Evolutionary conservation across 2,329 filamentous ascomycete genomes (phyloP).

Genomic region (Paracamarosporium sp.): DNA sequence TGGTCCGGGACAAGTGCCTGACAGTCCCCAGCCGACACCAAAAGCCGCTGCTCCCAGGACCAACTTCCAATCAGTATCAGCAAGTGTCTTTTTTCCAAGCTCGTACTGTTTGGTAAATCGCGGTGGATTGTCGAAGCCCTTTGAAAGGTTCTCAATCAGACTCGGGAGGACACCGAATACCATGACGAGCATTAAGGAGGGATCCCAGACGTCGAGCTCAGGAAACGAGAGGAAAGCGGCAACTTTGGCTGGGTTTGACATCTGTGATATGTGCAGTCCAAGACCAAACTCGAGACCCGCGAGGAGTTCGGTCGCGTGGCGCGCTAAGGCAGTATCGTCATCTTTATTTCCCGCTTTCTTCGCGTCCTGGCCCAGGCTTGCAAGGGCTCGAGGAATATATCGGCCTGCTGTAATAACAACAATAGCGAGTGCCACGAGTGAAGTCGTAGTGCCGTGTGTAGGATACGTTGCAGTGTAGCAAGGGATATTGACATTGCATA

Average conservation of each 20-base stretch:
- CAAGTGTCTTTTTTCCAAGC: constrained; percentile 53
- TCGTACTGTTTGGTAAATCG: constrained; percentile 51
- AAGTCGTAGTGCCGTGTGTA: constrained; percentile 29
- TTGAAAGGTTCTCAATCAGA: constrained; percentile 40
- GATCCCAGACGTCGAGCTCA: constrained; percentile 54
- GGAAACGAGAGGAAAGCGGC: constrained; percentile 58
- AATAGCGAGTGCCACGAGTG: constrained; percentile 44
- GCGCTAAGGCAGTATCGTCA: constrained; percentile 26
- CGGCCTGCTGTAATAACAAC: constrained; percentile 32
- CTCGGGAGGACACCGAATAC: constrained; percentile 58
- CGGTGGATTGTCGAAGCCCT: constrained; percentile 43
- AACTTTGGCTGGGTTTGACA: constrained; percentile 59
- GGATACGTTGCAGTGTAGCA: constrained; percentile 58
- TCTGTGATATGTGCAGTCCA: constrained; percentile 59
- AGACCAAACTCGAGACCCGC: constrained; percentile 59
- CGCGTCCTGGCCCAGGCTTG: background rate
- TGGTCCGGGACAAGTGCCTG: constrained; percentile 60
- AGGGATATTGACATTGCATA: constrained; percentile 47
- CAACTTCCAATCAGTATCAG: constrained; percentile 58
- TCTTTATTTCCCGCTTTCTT: constrained; percentile 14
- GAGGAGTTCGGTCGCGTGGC: constrained; percentile 50
- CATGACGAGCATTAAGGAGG: constrained; percentile 57
- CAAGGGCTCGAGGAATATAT: constrained; percentile 29
- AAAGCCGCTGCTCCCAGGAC: constrained; percentile 56
- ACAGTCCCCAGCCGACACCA: constrained; percentile 60